Evolutionary conservation across 805 yeast genomes (phyloP), one percentile per base, ranked within the genome.

Genomic region (Ogataea zsoltii): DNA sequence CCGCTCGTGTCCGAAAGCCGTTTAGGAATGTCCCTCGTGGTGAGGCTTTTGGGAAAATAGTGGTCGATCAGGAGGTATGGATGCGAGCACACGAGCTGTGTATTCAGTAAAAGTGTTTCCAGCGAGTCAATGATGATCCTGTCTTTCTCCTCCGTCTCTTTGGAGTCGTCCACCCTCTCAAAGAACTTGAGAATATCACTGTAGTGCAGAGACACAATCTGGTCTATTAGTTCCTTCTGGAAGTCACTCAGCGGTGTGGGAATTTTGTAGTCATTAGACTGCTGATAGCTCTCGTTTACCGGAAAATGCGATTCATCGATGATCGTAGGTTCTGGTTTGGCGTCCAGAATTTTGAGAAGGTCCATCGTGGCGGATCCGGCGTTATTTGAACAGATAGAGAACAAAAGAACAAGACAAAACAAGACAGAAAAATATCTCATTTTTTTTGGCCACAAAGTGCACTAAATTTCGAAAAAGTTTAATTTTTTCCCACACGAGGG

Each of bases 141-240:
- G 40, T 79, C 81, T 38, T 63, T 53, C 23, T 44, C 43, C 25
- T 49, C 44, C 2, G 49, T 41, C 32, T 52, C 58, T 13, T 71
- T 75, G 5, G 66, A 63, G 33, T 68, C 66, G 50, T 73, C 76
- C 46, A 74, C 68, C 40, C 79, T 70, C 61, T 89, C 96, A 59
- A 88, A 90, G 62, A 85, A 91, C 65, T 89, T 83, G 55, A 92
- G 71, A 46, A 92, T 89, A 61, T 91, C 98, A 28, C 92, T 81
- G 62, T 91, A 92, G 66, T 92, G 98, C 33, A 90, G 71, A 1
- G 96, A 87, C 11, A 92, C 87, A 25, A 94, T 90, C 61, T 90
- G 96, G 64, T 92, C 96, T 10, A 91, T 88, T 42, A 92, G 72
- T 57, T 90, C 94, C 57, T 83, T 85, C 62, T 92, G 98, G 54